Percentiles rank a stretch among this genome's conserved stretches.
phyloP scores from a whole-genome alignment of 108 stramenopile genomes.

The Cyclotella sp. region DNA sequence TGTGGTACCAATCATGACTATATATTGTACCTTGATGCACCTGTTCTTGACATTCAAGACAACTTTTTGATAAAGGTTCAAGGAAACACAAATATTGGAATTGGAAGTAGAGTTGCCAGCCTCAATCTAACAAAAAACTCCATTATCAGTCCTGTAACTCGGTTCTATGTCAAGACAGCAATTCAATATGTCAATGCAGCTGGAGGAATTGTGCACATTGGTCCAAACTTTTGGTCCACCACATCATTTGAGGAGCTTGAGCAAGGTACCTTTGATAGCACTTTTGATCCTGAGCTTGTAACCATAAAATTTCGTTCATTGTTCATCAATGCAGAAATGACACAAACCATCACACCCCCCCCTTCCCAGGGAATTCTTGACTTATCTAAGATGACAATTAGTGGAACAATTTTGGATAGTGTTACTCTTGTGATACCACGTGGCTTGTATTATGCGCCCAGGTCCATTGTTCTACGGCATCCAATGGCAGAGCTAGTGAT shows the following conservation, averaged over 20 bases:
- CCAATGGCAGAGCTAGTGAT: conserved; percentile 15
- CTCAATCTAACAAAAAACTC: conserved; percentile 11
- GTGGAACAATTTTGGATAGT: conserved; percentile 12
- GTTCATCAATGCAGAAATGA: conserved; percentile 22
- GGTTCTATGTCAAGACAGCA: conserved; percentile 10
- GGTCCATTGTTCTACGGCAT: conserved; percentile 19
- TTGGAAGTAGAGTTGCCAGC: background rate
- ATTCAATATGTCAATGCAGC: background rate
- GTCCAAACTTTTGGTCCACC: conserved; percentile 27
- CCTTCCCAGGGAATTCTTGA: conserved; percentile 16
- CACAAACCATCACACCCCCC: conserved; percentile 10
- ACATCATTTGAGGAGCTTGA: conserved; percentile 2
- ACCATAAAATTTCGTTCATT: conserved; percentile 5
- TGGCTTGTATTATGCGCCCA: conserved; percentile 20
- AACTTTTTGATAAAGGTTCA: background rate
- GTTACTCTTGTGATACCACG: background rate
- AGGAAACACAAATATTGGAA: background rate
- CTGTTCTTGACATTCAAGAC: background rate
- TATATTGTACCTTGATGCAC: background rate
- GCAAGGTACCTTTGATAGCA: conserved; percentile 4
- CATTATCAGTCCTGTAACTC: background rate
- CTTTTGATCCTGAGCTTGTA: background rate
- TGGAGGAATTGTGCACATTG: conserved; percentile 8
- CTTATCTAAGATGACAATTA: conserved; percentile 15
- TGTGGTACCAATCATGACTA: no score